Evolutionary conservation across 331 rosid genomes (phyloP), one percentile per base, ranked within the genome.

Genomic region (Malus hybrid): DNA sequence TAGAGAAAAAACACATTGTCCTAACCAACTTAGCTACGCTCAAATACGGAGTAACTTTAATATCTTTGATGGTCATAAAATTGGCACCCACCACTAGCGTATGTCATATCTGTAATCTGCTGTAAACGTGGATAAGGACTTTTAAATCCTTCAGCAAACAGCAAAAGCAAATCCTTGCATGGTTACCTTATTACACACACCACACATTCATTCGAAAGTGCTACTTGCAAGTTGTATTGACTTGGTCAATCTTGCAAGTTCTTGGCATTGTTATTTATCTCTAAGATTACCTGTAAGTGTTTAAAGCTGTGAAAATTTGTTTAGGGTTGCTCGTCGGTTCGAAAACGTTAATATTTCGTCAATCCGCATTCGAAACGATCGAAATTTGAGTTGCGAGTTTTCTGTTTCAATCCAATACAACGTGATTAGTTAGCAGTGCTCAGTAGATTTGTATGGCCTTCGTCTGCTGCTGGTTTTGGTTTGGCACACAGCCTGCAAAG

Each of bases 401-500:
- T 52, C 57, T 33, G 29, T 62, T 62, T 20, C n/a, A 70, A 18
- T n/a, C 56, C 32, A 46, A 16, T 44, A 22, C 10, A 63, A 39
- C 46, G 12, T 39, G 46, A 70, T 19, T 71, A n/a, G 52, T 29
- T 19, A 32, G 44, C 34, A 33, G 20, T 19, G 65, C 32, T 60
- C 42, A 32, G 46, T 8, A 32, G 22, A 27, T 31, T 32, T 65
- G 54, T 64, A 56, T 57, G 57, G 46, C 66, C 74, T 75, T 19
- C 65, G 73, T 29, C 54, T 48, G 69, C 39, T 6, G 18, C n/a
- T 46, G 15, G 10, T 18, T 57, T 57, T 57, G 63, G 11, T 66
- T 44, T n/a, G 50, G 32, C 48, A 66, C 88, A 69, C 88, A 85
- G 69, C 72, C 86, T 87, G 87, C 72, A 78, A 65, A 72, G 33